Conservation (phyloP, 768 basidiomycete genomes). For the Trametes punicea region DNA sequence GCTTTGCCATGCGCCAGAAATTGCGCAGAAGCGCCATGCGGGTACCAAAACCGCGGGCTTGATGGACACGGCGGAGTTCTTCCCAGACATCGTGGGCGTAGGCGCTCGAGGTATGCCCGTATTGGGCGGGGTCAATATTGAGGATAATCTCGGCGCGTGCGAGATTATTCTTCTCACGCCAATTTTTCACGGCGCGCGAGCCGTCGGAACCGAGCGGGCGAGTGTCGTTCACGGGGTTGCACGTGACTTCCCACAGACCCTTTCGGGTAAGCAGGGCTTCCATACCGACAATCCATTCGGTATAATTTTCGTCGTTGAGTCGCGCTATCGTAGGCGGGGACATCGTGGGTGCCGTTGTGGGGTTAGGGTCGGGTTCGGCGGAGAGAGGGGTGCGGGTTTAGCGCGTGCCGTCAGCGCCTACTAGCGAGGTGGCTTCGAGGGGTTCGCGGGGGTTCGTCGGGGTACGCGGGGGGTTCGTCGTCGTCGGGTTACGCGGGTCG, state of each 20-base stretch:
- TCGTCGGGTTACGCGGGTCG: too few species aligned
- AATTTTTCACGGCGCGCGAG: conserved; percentile 1
- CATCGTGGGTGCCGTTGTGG: background rate
- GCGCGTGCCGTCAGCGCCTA: background rate
- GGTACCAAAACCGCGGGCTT: conserved; percentile 29
- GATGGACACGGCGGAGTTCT: conserved; percentile 26
- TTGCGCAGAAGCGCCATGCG: conserved; percentile 17
- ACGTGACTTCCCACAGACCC: conserved; percentile 16
- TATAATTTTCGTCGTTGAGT: conserved; percentile 23
- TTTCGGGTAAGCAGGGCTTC: conserved; percentile 16
- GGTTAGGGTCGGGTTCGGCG: background rate
- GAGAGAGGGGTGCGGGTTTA: conserved; percentile 1
- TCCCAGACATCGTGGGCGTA: conserved; percentile 27
- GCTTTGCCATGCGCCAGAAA: conserved; percentile 26
- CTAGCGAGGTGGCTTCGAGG: too few species aligned
- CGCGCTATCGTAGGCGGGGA: conserved; percentile 1
- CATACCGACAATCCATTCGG: conserved; percentile 22
- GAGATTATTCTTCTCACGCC: conserved; percentile 9
- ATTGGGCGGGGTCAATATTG: conserved; percentile 25
- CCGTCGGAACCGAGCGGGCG: background rate
- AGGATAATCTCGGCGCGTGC: conserved; percentile 27
- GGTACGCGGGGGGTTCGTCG: too few species aligned
- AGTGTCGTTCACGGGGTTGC: background rate
- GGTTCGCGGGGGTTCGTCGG: too few species aligned
- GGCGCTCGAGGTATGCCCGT: conserved; percentile 19